Percentiles rank a stretch among this genome's conserved stretches.
Evolutionary conservation across 2,329 filamentous ascomycete genomes (phyloP).

Genomic region (Tolypocladium ophioglossoides): DNA sequence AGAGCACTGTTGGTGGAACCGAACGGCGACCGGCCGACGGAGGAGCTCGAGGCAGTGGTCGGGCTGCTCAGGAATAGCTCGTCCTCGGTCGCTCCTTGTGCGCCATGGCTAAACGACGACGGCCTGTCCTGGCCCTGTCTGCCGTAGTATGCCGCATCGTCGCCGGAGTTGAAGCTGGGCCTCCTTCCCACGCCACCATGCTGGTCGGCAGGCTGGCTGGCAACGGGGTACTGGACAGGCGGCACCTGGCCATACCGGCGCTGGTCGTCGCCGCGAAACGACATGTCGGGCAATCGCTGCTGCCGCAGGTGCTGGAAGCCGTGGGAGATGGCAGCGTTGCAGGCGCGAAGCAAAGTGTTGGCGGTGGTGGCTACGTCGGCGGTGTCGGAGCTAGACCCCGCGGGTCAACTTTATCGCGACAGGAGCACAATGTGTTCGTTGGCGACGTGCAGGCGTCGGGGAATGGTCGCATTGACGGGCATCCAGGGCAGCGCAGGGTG

Average conservation of each 20-base stretch:
- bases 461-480: neutral
- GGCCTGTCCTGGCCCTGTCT: constrained; percentile 15
- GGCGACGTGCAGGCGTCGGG: neutral
- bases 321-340: neutral
- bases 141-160: constrained; percentile 50
- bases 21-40: constrained; percentile 23
- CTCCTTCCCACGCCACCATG: constrained; percentile 33
- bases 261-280: constrained; percentile 52
- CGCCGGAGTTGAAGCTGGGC: constrained; percentile 66
- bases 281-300: constrained; percentile 33
- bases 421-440: neutral
- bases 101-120: constrained; percentile 1
- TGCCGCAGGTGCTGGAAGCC: too few relatives aligned
- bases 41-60: constrained; percentile 11
- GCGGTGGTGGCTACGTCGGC: neutral
- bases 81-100: constrained; percentile 29
- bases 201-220: constrained; percentile 21
- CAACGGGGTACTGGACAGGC: constrained; percentile 51
- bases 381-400: constrained; percentile 4
- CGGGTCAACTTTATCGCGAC: constrained; percentile 10
- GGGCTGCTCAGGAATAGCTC: constrained; percentile 54
- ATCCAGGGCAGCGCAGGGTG: neutral
- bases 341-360: neutral
- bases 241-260: constrained; percentile 57
- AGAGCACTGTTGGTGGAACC: constrained; percentile 34